phyloP scores from a whole-genome alignment of 73 alveolate genomes.

The Strombidium stylifer region DNA sequence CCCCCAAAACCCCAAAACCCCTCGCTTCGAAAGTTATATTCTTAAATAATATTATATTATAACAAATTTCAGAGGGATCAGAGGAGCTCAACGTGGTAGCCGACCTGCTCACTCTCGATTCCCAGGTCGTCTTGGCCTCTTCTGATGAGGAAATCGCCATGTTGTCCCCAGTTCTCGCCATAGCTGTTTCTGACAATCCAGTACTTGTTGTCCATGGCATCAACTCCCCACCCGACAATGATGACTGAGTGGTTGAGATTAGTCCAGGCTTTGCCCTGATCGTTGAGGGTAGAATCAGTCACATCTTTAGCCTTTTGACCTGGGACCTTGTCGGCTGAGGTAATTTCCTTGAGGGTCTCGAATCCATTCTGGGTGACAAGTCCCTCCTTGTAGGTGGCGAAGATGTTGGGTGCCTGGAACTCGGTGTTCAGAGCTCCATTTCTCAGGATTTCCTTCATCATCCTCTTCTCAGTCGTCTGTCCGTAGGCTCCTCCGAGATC shows the following conservation, averaged over 20 bases:
- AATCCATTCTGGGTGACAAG: constrained; percentile 45
- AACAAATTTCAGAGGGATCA: no score
- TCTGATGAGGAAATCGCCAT: constrained; percentile 65
- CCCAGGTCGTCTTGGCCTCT: constrained; percentile 80
- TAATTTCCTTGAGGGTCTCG: background rate
- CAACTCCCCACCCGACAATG: constrained; percentile 87
- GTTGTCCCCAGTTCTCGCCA: constrained; percentile 87
- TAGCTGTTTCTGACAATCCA: constrained; percentile 88
- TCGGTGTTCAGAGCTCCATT: constrained; percentile 84
- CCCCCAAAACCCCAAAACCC: no score
- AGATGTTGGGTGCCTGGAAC: constrained; percentile 52
- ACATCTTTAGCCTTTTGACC: constrained; percentile 31
- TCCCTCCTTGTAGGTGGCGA: constrained; percentile 62
- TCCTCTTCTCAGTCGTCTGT: constrained; percentile 58
- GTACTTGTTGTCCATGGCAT: constrained; percentile 70
- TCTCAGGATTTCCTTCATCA: constrained; percentile 83
- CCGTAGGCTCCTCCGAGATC: constrained; percentile 47
- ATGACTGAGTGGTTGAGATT: constrained; percentile 64
- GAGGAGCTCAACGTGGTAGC: constrained; percentile 34
- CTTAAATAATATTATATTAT: no score
- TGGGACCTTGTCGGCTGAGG: background rate
- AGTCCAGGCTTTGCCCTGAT: constrained; percentile 53
- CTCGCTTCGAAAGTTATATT: no score
- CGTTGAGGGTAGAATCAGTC: constrained; percentile 48
- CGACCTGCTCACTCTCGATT: constrained; percentile 69